Evolutionary conservation across 1,284 basidiomycete species (phyloP).

Genomic region (Malassezia nana): DNA sequence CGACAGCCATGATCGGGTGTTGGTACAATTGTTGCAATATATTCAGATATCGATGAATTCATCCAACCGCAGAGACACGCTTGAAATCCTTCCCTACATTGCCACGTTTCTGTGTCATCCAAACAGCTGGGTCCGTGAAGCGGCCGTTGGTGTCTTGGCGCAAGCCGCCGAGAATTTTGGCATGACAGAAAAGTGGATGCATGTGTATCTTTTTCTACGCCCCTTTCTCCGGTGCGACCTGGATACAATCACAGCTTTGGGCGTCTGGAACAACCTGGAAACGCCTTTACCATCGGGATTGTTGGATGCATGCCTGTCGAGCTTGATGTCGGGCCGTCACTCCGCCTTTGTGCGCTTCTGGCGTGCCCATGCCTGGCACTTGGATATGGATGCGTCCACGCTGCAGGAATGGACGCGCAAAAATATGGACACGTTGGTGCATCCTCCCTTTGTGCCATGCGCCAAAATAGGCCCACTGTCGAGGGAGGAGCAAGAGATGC

Average conservation of each 20-base stretch:
- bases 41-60: neutral
- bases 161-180: slow-evolving; percentile 64
- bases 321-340: slow-evolving; percentile 51
- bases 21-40: slow-evolving; percentile 57
- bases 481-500: neutral
- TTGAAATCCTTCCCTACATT: slow-evolving; percentile 71
- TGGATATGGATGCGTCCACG: neutral
- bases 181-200: slow-evolving; percentile 75
- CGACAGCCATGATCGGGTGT: slow-evolving; percentile 90
- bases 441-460: neutral
- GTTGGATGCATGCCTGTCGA: slow-evolving; percentile 58
- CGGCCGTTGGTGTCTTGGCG: slow-evolving; percentile 73
- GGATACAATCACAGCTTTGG: slow-evolving; percentile 55
- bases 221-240: slow-evolving; percentile 78
- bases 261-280: slow-evolving; percentile 63
- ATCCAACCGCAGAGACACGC: neutral
- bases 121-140: slow-evolving; percentile 95
- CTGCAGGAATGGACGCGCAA: neutral
- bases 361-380: neutral
- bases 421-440: slow-evolving; percentile 3
- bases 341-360: neutral
- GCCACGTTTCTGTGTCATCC: slow-evolving; percentile 88
- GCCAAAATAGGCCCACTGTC: neutral
- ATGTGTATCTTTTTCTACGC: slow-evolving; percentile 79
- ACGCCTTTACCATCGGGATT: slow-evolving; percentile 62